phyloP scores from a whole-genome alignment of 1,139 yeast genomes.

The Scheffersomyces parashehatae region DNA sequence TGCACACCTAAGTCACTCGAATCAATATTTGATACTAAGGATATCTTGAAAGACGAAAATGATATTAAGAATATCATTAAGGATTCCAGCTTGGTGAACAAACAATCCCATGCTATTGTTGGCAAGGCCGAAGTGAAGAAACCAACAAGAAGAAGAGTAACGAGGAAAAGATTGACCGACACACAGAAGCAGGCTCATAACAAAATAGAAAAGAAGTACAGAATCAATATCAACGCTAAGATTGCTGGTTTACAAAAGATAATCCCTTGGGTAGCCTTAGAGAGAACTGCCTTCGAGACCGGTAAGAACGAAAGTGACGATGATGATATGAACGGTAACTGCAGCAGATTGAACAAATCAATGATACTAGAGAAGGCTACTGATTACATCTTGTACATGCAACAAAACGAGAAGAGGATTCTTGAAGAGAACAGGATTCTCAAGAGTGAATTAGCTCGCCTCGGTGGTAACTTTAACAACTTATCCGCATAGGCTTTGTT shows the following conservation, averaged over 20 bases:
- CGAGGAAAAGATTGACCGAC: conserved; percentile 58
- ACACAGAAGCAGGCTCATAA: conserved; percentile 73
- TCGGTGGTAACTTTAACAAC: too few relatives aligned
- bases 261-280: conserved; percentile 64
- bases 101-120: background rate
- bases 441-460: conserved; percentile 10
- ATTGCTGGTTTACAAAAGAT: conserved; percentile 65
- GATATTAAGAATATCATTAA: background rate
- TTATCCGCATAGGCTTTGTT: too few relatives aligned
- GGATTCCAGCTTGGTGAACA: background rate
- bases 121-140: conserved; percentile 6
- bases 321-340: conserved; percentile 4
- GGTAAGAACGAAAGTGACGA: conserved; percentile 22
- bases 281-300: conserved; percentile 59
- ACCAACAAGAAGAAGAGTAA: conserved; percentile 43
- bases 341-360: conserved; percentile 54
- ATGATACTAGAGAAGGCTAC: conserved; percentile 69
- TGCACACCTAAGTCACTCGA: conserved; percentile 22
- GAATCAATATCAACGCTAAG: conserved; percentile 72
- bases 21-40: conserved; percentile 27
- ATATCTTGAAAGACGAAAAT: conserved; percentile 18
- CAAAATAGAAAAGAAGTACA: conserved; percentile 67
- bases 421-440: conserved; percentile 24
- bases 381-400: conserved; percentile 53
- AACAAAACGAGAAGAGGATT: conserved; percentile 42